These are phyloP conservation scores for Xylariaceae sp. DNA, from an alignment of 2,329 filamentous ascomycete species.

Conservation along the genomic window DNA sequence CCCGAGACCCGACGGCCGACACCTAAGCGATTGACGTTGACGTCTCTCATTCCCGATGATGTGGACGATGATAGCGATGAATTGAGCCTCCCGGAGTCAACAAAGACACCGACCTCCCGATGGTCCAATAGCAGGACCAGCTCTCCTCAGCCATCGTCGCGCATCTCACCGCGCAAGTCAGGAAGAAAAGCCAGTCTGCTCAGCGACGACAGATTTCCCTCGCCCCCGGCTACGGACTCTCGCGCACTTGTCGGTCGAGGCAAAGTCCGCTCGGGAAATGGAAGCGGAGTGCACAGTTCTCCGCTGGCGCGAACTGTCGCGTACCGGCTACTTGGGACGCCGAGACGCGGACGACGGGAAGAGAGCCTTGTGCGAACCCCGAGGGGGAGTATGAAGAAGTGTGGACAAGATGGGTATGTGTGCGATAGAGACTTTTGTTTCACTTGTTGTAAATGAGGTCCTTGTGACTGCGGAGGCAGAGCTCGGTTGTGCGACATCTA, in stretches of 20 bases:
- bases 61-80: slow-evolving; percentile 24
- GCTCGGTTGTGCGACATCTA: too few relatives aligned
- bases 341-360: slow-evolving; percentile 19
- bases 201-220: neutral
- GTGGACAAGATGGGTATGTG: slow-evolving; percentile 52
- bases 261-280: slow-evolving; percentile 3
- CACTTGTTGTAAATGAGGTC: slow-evolving; percentile 41
- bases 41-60: slow-evolving; percentile 19
- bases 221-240: slow-evolving; percentile 22
- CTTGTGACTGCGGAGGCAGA: too few relatives aligned
- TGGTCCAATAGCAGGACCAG: slow-evolving; percentile 1
- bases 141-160: slow-evolving; percentile 5
- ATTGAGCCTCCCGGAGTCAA: slow-evolving; percentile 17
- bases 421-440: slow-evolving; percentile 60
- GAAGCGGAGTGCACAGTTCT: slow-evolving; percentile 23
- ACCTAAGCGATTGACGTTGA: slow-evolving; percentile 19
- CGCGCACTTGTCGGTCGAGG: slow-evolving; percentile 6
- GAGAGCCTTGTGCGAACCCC: slow-evolving; percentile 20
- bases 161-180: slow-evolving; percentile 15
- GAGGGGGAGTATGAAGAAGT: slow-evolving; percentile 26
- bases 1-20: slow-evolving; percentile 4
- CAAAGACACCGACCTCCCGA: slow-evolving; percentile 4
- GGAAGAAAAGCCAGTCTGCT: slow-evolving; percentile 9
- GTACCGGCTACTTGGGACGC: slow-evolving; percentile 19
- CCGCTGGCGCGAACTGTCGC: slow-evolving; percentile 24